phyloP scores from a whole-genome alignment of 2,329 filamentous ascomycete species.

The Trichoderma guizhouense region DNA sequence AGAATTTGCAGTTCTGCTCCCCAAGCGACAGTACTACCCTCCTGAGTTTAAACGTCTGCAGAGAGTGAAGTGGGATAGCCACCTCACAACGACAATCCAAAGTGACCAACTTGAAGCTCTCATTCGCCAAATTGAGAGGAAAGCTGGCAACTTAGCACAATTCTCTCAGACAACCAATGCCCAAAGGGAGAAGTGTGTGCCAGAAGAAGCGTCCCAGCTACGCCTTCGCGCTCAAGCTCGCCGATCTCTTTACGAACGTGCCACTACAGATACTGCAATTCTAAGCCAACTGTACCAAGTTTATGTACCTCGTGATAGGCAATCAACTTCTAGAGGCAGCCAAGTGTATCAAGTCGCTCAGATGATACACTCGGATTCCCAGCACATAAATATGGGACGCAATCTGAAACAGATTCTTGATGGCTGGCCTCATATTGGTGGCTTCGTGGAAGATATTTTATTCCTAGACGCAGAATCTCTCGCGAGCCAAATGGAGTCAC shows the following conservation, averaged over 20 bases:
- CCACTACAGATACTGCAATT: background rate
- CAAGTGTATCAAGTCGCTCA: background rate
- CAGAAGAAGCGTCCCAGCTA: background rate
- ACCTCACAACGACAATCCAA: conserved; percentile 35
- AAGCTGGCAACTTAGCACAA: background rate
- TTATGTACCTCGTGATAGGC: background rate
- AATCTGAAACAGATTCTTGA: background rate
- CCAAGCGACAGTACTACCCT: conserved; percentile 38
- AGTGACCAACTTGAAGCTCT: conserved; percentile 30
- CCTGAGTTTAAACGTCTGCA: conserved; percentile 32
- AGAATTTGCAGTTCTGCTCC: conserved; percentile 23
- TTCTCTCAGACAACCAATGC: background rate
- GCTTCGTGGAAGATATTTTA: background rate
- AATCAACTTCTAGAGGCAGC: background rate
- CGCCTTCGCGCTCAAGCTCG: background rate
- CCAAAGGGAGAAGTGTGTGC: background rate
- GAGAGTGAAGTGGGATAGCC: conserved; percentile 32
- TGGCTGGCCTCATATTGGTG: background rate
- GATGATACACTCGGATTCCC: background rate
- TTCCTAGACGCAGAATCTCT: no score
- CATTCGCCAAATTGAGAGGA: background rate
- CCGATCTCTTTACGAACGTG: background rate
- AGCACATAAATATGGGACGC: background rate
- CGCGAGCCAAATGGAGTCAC: no score
- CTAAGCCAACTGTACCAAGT: accelerated